Conservation (phyloP, 2,329 filamentous ascomycete genomes). For the Colletotrichum tamarilloi region DNA sequence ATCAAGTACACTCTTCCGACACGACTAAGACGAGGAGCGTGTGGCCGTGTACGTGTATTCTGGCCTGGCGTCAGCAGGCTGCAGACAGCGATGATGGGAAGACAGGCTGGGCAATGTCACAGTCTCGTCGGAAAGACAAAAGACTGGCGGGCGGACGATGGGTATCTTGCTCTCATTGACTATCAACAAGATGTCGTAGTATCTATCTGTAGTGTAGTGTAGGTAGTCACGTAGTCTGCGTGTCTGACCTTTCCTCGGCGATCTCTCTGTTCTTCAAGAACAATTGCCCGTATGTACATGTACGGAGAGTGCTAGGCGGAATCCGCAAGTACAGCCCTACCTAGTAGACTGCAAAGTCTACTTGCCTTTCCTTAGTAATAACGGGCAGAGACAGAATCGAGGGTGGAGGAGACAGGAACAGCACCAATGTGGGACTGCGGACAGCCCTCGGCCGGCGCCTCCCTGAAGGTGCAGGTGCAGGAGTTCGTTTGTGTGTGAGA, state of each 20-base stretch:
- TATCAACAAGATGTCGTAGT: too few species aligned
- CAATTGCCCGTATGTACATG: background rate
- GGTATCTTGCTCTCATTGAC: background rate
- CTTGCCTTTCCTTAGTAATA: too few species aligned
- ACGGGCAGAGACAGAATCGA: background rate
- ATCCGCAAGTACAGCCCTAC: too few species aligned
- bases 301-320: background rate
- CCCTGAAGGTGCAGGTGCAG: slow-evolving; percentile 16
- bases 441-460: background rate
- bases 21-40: slow-evolving; percentile 4
- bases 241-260: background rate
- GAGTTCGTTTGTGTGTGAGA: slow-evolving; percentile 24
- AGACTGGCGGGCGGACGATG: background rate
- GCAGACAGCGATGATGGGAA: background rate
- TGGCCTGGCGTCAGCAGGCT: background rate
- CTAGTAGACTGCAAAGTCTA: too few species aligned
- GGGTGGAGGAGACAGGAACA: background rate
- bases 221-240: too few species aligned
- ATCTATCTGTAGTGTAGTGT: too few species aligned
- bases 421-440: background rate
- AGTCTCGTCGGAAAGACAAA: background rate
- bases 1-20: slow-evolving; percentile 7
- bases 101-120: background rate
- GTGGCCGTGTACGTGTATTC: background rate
- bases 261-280: background rate